phyloP scores from a whole-genome alignment of 495 filamentous ascomycete genomes.

The Evernia prunastri region DNA sequence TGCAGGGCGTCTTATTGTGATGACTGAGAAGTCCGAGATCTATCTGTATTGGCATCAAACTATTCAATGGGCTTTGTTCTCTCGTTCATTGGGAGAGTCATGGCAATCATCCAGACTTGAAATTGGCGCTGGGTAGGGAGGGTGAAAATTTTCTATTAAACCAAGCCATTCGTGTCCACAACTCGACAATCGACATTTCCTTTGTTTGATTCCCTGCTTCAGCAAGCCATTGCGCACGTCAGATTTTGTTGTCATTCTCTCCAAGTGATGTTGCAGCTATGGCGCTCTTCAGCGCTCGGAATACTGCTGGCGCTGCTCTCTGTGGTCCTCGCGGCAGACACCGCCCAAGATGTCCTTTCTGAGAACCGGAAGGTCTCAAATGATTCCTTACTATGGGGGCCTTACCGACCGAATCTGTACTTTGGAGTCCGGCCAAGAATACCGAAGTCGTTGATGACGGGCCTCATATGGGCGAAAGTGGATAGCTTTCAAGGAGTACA shows the following conservation, averaged over 20 bases:
- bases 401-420: constrained; percentile 91
- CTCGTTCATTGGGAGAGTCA: no score
- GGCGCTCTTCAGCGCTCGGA: constrained; percentile 1
- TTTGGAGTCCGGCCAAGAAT: constrained; percentile 88
- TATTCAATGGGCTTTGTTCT: neutral
- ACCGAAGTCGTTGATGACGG: constrained; percentile 75
- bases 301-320: constrained; percentile 6
- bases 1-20: neutral
- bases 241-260: neutral
- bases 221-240: neutral
- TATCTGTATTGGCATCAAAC: neutral
- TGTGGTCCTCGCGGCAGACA: constrained; percentile 10
- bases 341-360: constrained; percentile 22
- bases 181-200: neutral
- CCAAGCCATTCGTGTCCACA: constrained; percentile 3
- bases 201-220: neutral
- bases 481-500: constrained; percentile 74
- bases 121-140: constrained; percentile 6
- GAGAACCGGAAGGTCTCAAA: constrained; percentile 54
- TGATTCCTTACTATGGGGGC: constrained; percentile 88
- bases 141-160: constrained; percentile 1
- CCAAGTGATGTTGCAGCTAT: constrained; percentile 12
- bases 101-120: neutral
- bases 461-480: constrained; percentile 84
- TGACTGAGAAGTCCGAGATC: neutral